Percentiles rank a stretch among this genome's conserved stretches.
Conservation (phyloP, 2,329 filamentous ascomycete species). For the Trichophyton equinum region DNA sequence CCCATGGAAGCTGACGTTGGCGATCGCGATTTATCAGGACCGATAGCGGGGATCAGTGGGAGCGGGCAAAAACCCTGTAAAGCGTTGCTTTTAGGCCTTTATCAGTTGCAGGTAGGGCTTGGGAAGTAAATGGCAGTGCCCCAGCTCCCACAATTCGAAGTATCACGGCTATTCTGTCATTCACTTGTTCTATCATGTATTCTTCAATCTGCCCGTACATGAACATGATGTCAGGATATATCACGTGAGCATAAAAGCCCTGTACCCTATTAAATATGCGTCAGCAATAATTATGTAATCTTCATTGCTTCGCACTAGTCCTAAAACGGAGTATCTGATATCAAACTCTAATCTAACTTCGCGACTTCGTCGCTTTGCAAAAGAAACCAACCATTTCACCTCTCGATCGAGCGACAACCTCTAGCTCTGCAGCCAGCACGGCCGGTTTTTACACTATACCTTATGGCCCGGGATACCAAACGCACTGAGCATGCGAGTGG, state of each 20-base stretch:
- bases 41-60: neutral
- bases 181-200: neutral
- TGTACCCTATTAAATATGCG: neutral
- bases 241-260: neutral
- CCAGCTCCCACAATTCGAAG: too few relatives aligned
- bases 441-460: neutral
- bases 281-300: neutral
- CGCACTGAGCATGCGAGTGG: neutral
- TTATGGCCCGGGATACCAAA: neutral
- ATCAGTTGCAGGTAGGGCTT: neutral
- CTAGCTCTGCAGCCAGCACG: neutral
- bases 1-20: constrained; percentile 1
- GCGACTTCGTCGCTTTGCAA: neutral
- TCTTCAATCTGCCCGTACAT: neutral
- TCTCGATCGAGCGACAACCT: neutral
- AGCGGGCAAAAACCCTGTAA: neutral
- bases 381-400: neutral
- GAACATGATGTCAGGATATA: neutral
- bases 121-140: neutral
- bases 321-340: neutral
- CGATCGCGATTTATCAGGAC: neutral
- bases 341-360: constrained; percentile 2
- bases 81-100: neutral
- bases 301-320: neutral
- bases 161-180: too few relatives aligned